A percentile compares a stretch with the other conserved stretches of the same genome.
Evolutionary conservation across 345 rosid species (phyloP).

Genomic region (Citrus trifoliata): DNA sequence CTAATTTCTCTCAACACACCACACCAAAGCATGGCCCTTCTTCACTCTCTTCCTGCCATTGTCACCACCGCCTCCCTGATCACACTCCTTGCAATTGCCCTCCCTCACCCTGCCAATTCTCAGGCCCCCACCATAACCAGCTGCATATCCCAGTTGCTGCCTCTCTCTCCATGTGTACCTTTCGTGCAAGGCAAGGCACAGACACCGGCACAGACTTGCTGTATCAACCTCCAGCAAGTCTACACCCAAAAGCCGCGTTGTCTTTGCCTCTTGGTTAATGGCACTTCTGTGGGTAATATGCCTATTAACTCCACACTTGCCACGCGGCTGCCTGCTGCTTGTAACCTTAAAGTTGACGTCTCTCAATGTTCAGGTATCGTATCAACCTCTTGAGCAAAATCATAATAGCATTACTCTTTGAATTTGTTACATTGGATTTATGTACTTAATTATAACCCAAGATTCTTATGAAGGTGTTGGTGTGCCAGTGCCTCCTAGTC

Average conservation of each 20-base stretch:
- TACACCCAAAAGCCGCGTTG: constrained; percentile 53
- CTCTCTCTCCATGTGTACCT: constrained; percentile 65
- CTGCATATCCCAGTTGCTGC: constrained; percentile 55
- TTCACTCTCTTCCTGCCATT: constrained; percentile 5
- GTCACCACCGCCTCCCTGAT: constrained; percentile 19
- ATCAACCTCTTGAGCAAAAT: background rate
- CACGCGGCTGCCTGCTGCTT: constrained; percentile 54
- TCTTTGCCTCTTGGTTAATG: constrained; percentile 66
- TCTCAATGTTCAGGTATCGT: constrained; percentile 56
- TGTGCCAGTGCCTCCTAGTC: constrained; percentile 14
- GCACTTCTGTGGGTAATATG: constrained; percentile 40
- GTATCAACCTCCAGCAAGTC: constrained; percentile 59
- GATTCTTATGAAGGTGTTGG: constrained; percentile 23
- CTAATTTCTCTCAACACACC: background rate
- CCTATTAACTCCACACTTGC: constrained; percentile 72
- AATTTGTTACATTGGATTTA: background rate
- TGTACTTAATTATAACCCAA: background rate
- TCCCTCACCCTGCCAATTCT: constrained; percentile 27
- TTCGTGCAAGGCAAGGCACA: constrained; percentile 60
- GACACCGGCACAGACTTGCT: constrained; percentile 56
- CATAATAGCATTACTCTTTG: background rate
- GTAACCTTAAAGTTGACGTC: constrained; percentile 39
- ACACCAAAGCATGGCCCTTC: constrained; percentile 28
- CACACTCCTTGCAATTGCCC: constrained; percentile 26
- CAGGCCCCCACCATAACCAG: constrained; percentile 35